These are phyloP conservation scores for Melanogaster broomeanus DNA, from an alignment of 768 basidiomycete genomes.

Conservation along the genomic window DNA sequence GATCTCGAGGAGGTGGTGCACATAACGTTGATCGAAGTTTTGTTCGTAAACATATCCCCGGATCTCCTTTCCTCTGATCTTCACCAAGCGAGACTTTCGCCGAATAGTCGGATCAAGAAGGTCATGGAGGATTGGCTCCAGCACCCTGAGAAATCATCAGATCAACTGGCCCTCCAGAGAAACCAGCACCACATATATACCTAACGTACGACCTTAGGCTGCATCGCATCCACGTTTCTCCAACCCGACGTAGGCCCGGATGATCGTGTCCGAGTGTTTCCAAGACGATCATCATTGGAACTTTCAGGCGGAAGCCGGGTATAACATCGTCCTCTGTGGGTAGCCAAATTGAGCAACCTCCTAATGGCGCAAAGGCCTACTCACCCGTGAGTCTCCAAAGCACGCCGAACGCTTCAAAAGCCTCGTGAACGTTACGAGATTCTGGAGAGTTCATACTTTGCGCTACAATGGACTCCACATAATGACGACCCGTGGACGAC, in stretches of 20 bases:
- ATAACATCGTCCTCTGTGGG: constrained; percentile 71
- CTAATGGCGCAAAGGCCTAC: constrained; percentile 11
- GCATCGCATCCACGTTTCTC: constrained; percentile 98
- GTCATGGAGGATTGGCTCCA: constrained; percentile 85
- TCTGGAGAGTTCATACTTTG: constrained; percentile 64
- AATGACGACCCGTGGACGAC: constrained; percentile 47
- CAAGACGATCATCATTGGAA: constrained; percentile 86
- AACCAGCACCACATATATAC: constrained; percentile 39
- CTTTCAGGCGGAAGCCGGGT: constrained; percentile 81
- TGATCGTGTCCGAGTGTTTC: constrained; percentile 80
- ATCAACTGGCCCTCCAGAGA: background rate
- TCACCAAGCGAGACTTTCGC: constrained; percentile 48
- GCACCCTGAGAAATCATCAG: constrained; percentile 51
- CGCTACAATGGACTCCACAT: constrained; percentile 81
- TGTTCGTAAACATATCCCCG: constrained; percentile 69
- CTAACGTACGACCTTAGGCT: constrained; percentile 89
- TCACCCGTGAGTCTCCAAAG: constrained; percentile 88
- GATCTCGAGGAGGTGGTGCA: constrained; percentile 74
- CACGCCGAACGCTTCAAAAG: constrained; percentile 88
- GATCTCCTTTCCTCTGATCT: constrained; percentile 66
- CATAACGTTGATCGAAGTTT: constrained; percentile 75
- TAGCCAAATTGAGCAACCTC: constrained; percentile 2
- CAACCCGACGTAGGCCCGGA: constrained; percentile 70
- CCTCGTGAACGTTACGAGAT: constrained; percentile 46
- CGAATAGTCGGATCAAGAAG: constrained; percentile 71